Percentiles rank a stretch among this genome's conserved stretches.
Evolutionary conservation across 306 rosid genomes (phyloP).

Genomic region (Medicago lupulina): DNA sequence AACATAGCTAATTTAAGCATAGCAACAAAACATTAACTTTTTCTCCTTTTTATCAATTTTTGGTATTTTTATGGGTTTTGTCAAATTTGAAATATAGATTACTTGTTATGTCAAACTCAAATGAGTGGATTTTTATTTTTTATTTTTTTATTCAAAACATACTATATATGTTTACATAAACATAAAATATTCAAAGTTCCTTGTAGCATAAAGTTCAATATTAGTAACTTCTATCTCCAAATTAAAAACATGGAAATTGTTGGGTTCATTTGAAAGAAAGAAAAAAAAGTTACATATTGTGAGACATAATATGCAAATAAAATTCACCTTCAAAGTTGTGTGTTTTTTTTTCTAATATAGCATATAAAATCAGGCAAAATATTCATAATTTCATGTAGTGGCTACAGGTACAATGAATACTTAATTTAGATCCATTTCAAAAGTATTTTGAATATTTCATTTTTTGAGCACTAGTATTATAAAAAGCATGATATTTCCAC

Average conservation of each 20-base stretch:
- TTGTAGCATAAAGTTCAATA: neutral
- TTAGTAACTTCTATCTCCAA: neutral
- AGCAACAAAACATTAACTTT: conserved; percentile 26
- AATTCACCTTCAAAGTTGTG: neutral
- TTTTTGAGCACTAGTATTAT: conserved; percentile 28
- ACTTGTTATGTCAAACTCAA: neutral
- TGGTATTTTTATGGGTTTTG: conserved; percentile 23
- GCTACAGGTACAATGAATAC: conserved; percentile 42
- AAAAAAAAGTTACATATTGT: neutral
- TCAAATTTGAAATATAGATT: conserved; percentile 18
- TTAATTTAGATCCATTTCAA: conserved; percentile 29
- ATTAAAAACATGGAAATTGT: conserved; percentile 7
- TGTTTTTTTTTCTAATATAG: neutral
- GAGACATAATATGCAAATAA: neutral
- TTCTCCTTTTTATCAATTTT: conserved; percentile 1
- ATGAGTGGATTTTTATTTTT: neutral
- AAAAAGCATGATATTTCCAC: conserved; percentile 46
- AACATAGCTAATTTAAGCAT: conserved; percentile 27
- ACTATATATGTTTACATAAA: neutral
- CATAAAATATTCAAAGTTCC: neutral
- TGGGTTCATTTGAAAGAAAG: conserved; percentile 9
- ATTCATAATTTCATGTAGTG: conserved; percentile 16
- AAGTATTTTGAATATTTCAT: conserved; percentile 26
- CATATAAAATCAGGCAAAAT: neutral
- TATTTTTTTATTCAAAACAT: neutral